phyloP scores from a whole-genome alignment of 805 yeast genomes.

The Starmerella apicola region DNA sequence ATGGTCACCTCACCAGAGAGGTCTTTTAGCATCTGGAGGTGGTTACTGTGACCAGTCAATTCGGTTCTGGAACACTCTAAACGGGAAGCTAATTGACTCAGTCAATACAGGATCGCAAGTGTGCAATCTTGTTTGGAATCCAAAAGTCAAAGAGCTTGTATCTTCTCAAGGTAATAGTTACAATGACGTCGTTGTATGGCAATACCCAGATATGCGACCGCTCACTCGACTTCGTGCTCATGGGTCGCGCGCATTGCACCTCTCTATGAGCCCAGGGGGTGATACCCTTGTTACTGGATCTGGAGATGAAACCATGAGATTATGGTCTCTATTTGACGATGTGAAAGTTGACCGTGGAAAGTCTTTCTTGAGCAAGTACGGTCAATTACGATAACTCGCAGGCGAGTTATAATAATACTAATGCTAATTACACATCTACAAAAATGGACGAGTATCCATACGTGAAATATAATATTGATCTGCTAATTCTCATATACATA shows the following conservation, averaged over 20 bases:
- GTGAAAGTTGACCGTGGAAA: conserved; percentile 26
- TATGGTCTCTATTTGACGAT: conserved; percentile 91
- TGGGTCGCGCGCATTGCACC: conserved; percentile 78
- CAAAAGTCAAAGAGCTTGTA: conserved; percentile 80
- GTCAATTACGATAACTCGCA: conserved; percentile 12
- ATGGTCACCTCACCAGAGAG: conserved; percentile 96
- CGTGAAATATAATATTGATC: no score
- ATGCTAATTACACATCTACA: no score
- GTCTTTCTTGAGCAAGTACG: conserved; percentile 7
- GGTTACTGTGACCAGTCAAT: conserved; percentile 89
- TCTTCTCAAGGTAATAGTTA: conserved; percentile 90
- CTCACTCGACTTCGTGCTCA: conserved; percentile 91
- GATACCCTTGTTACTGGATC: conserved; percentile 96
- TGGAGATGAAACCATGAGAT: conserved; percentile 90
- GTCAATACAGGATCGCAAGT: conserved; percentile 95
- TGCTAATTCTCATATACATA: no score
- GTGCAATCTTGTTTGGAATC: conserved; percentile 87
- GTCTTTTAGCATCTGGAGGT: conserved; percentile 88
- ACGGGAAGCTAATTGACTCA: conserved; percentile 60
- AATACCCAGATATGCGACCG: conserved; percentile 83
- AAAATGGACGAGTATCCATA: no score
- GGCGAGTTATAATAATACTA: neutral
- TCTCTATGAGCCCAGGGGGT: conserved; percentile 90
- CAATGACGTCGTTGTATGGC: conserved; percentile 88
- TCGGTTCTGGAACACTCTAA: conserved; percentile 83